phyloP scores from a whole-genome alignment of 2,329 filamentous ascomycete species.

The Cladosporium cucumerinum region DNA sequence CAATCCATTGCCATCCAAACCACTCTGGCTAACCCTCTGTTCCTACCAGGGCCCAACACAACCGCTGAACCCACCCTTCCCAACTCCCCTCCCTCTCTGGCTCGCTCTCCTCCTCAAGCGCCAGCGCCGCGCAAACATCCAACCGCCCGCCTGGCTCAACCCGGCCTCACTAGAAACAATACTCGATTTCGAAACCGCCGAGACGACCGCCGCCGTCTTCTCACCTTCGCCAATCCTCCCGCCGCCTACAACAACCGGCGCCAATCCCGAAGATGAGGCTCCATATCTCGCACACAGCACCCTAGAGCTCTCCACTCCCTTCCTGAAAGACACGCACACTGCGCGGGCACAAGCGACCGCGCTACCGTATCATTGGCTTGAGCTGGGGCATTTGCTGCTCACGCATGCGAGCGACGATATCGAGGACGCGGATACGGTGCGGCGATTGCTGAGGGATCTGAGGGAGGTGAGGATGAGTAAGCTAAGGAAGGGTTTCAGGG shows the following conservation, averaged over 20 bases:
- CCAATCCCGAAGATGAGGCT: conserved; percentile 20
- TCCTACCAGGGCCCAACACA: conserved; percentile 71
- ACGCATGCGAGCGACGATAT: conserved; percentile 84
- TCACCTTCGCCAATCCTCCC: conserved; percentile 71
- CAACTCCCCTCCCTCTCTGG: conserved; percentile 81
- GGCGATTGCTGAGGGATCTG: conserved; percentile 73
- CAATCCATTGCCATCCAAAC: neutral
- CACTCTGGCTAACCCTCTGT: neutral
- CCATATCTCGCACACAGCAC: conserved; percentile 27
- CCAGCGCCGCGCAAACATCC: conserved; percentile 87
- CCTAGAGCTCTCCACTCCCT: conserved; percentile 58
- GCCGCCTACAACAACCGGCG: conserved; percentile 39
- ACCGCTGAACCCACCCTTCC: conserved; percentile 73
- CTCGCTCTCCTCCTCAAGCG: conserved; percentile 92
- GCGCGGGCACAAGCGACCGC: conserved; percentile 64
- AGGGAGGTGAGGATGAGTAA: conserved; percentile 88
- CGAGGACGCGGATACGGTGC: conserved; percentile 66
- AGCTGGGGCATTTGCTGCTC: conserved; percentile 81
- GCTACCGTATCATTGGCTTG: conserved; percentile 93
- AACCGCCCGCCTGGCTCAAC: conserved; percentile 85
- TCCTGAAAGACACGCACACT: conserved; percentile 68
- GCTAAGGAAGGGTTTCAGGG: conserved; percentile 70
- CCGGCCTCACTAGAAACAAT: conserved; percentile 71
- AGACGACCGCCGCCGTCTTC: conserved; percentile 64
- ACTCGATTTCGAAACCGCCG: conserved; percentile 74